Evolutionary conservation across 805 yeast species (phyloP).

Genomic region (Nakazawaea wyomingensis): DNA sequence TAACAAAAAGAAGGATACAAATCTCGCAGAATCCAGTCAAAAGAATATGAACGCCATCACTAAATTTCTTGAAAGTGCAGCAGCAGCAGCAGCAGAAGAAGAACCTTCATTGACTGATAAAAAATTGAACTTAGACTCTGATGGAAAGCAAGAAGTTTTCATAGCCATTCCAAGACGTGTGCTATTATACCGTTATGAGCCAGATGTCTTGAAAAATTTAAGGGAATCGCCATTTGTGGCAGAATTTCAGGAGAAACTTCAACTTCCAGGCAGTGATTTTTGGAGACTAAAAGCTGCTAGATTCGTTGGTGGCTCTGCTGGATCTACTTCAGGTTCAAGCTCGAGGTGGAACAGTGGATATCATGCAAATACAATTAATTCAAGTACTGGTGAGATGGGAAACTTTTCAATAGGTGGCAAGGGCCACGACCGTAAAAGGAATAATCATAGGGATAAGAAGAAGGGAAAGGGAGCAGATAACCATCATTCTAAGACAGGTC

Average conservation of each 20-base stretch:
- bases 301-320: not conserved
- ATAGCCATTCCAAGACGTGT: slow-evolving; percentile 7
- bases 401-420: slow-evolving; percentile 7
- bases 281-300: slow-evolving; percentile 35
- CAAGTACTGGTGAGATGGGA: slow-evolving; percentile 16
- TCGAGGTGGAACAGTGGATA: slow-evolving; percentile 16
- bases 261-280: slow-evolving; percentile 43
- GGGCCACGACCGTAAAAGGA: slow-evolving; percentile 13
- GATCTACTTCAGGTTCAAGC: slow-evolving; percentile 13
- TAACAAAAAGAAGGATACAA: slow-evolving; percentile 3
- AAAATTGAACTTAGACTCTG: not conserved
- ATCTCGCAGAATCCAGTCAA: slow-evolving; percentile 6
- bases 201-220: slow-evolving; percentile 28
- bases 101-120: slow-evolving; percentile 4
- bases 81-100: slow-evolving; percentile 26
- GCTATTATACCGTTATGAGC: slow-evolving; percentile 16
- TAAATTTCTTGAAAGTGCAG: slow-evolving; percentile 27
- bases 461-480: slow-evolving; percentile 11
- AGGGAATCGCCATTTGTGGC: slow-evolving; percentile 31
- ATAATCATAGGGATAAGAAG: slow-evolving; percentile 10
- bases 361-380: slow-evolving; percentile 6
- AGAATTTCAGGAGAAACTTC: slow-evolving; percentile 27
- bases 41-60: slow-evolving; percentile 18
- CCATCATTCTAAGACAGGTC: slow-evolving; percentile 16
- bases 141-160: slow-evolving; percentile 5